Conservation (phyloP, 345 rosid genomes). For the Populus nigra region DNA sequence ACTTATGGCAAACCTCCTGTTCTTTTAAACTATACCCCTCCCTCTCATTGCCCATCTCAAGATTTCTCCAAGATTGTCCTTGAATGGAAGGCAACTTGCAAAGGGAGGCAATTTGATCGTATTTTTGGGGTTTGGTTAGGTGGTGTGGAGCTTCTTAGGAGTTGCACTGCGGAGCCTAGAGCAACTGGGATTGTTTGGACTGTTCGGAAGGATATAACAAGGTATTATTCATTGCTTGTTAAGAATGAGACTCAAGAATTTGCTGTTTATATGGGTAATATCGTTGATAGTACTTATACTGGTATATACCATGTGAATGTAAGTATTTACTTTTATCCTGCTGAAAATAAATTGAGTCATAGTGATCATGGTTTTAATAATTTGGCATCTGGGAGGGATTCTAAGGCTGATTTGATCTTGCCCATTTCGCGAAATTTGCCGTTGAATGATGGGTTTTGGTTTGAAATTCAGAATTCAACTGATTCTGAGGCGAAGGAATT, state of each 20-base stretch:
- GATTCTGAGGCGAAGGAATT: conserved; percentile 50
- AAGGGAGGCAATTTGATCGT: conserved; percentile 79
- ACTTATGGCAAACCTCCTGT: conserved; percentile 71
- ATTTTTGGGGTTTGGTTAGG: conserved; percentile 87
- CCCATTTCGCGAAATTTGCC: conserved; percentile 71
- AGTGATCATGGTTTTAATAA: neutral
- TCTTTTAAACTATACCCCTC: conserved; percentile 61
- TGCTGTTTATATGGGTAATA: conserved; percentile 66
- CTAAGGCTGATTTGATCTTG: conserved; percentile 67
- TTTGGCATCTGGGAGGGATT: conserved; percentile 29
- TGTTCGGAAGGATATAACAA: conserved; percentile 72
- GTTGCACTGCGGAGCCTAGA: conserved; percentile 92
- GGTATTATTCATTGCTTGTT: conserved; percentile 67
- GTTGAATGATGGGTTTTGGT: conserved; percentile 84
- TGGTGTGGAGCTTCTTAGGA: conserved; percentile 86
- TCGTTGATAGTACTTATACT: conserved; percentile 60
- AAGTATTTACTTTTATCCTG: conserved; percentile 62
- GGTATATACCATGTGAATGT: conserved; percentile 77
- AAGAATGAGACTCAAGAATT: conserved; percentile 52
- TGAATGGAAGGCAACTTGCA: conserved; percentile 72
- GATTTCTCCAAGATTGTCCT: conserved; percentile 68
- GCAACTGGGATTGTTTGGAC: conserved; percentile 71
- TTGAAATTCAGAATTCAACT: conserved; percentile 51
- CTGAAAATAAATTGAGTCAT: conserved; percentile 15
- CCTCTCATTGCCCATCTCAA: conserved; percentile 49